Evolutionary conservation across 1,284 basidiomycete genomes (phyloP).

Genomic region (Neonothopanus nambi): DNA sequence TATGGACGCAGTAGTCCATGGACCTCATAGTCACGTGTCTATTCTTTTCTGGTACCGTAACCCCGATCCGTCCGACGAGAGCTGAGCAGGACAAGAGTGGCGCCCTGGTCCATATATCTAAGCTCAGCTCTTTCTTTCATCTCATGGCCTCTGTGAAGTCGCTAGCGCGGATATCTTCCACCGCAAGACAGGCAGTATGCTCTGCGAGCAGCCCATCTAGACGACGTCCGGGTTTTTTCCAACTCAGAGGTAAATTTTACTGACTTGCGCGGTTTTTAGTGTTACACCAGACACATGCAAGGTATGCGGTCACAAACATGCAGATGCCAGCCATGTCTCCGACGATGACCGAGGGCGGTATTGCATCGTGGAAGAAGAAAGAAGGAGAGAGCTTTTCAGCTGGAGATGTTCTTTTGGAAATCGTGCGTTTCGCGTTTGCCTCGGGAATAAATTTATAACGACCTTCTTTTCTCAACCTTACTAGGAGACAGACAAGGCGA

Average conservation of each 20-base stretch:
- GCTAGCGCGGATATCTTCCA: too few species aligned
- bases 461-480: conserved; percentile 4
- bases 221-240: not conserved
- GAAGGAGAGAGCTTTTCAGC: conserved; percentile 84
- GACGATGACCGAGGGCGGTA: conserved; percentile 98
- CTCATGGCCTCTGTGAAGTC: too few species aligned
- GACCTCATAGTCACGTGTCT: too few species aligned
- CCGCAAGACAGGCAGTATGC: too few species aligned
- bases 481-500: conserved; percentile 99
- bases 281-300: conserved; percentile 54
- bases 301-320: conserved; percentile 68
- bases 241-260: not conserved
- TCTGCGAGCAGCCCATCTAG: too few species aligned
- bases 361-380: conserved; percentile 89
- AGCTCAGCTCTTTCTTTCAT: too few species aligned
- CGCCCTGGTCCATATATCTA: too few species aligned
- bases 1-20: too few species aligned
- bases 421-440: conserved; percentile 56
- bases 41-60: too few species aligned
- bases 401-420: conserved; percentile 93
- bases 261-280: conserved; percentile 35
- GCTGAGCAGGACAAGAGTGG: too few species aligned
- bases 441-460: conserved; percentile 7
- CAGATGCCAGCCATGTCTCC: conserved; percentile 97
- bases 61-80: too few species aligned